These are phyloP conservation scores for Penstemon newberryi DNA, from an alignment of 257 asterid genomes.

Conservation along the genomic window DNA sequence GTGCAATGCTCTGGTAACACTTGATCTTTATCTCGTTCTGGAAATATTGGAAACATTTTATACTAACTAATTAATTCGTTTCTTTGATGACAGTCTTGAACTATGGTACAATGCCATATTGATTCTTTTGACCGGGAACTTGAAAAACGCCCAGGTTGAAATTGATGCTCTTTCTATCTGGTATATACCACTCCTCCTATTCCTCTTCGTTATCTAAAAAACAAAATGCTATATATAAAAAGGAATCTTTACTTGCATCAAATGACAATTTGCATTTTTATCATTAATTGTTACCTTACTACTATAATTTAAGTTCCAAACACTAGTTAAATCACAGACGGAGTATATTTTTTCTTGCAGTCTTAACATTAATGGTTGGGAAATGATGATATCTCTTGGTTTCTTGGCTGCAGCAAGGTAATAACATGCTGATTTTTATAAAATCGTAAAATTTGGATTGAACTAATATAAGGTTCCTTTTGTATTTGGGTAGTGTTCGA, in stretches of 20 bases:
- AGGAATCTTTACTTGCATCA: too few relatives aligned
- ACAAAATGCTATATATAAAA: too few relatives aligned
- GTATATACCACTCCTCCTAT: conserved; percentile 31
- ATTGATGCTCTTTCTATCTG: conserved; percentile 74
- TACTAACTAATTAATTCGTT: background rate
- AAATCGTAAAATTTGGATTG: background rate
- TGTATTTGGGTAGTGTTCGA: conserved; percentile 47
- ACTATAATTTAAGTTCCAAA: too few relatives aligned
- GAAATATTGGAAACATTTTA: too few relatives aligned
- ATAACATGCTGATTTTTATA: background rate
- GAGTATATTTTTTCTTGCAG: conserved; percentile 34
- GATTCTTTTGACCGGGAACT: conserved; percentile 65
- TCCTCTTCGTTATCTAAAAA: too few relatives aligned
- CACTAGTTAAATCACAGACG: background rate
- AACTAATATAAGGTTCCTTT: background rate
- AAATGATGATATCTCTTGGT: conserved; percentile 72
- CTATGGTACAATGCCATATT: conserved; percentile 72
- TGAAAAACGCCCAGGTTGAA: conserved; percentile 63
- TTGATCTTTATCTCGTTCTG: background rate
- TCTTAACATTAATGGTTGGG: conserved; percentile 75
- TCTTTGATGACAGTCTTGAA: conserved; percentile 50
- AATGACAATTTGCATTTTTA: background rate
- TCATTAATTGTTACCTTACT: background rate
- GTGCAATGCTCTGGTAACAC: conserved; percentile 73
- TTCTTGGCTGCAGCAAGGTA: conserved; percentile 77